Percentiles rank a stretch among this genome's conserved stretches.
Evolutionary conservation across 2,329 filamentous ascomycete genomes (phyloP).

Genomic region (Zymoseptoria ardabiliae): DNA sequence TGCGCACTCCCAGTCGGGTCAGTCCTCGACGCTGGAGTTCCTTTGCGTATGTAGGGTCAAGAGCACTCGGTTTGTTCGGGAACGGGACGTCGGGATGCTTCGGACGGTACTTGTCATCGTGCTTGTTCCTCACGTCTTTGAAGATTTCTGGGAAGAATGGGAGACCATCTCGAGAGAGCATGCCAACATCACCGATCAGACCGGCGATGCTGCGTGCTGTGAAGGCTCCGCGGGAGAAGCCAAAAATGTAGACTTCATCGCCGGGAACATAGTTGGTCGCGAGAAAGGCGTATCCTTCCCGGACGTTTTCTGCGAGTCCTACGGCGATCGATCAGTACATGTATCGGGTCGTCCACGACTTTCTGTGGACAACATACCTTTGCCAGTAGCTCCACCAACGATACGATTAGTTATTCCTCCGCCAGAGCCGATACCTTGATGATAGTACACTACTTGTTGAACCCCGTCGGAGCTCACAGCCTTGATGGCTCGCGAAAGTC

Average conservation of each 20-base stretch:
- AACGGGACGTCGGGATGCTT: slow-evolving; percentile 42
- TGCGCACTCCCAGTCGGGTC: slow-evolving; percentile 28
- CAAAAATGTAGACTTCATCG: slow-evolving; percentile 45
- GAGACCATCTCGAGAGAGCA: slow-evolving; percentile 42
- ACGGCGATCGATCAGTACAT: background rate
- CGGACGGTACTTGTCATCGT: slow-evolving; percentile 38
- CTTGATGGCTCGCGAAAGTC: slow-evolving; percentile 44
- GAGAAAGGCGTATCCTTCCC: slow-evolving; percentile 45
- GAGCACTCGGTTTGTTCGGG: slow-evolving; percentile 39
- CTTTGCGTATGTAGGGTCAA: slow-evolving; percentile 36
- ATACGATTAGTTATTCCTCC: slow-evolving; percentile 38
- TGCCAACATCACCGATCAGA: slow-evolving; percentile 38
- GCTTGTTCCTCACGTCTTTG: slow-evolving; percentile 38
- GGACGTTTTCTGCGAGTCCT: slow-evolving; percentile 41
- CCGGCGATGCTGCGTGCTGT: slow-evolving; percentile 41
- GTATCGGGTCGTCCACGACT: background rate
- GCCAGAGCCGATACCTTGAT: slow-evolving; percentile 41
- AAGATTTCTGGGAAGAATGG: slow-evolving; percentile 42
- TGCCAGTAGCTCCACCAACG: slow-evolving; percentile 3
- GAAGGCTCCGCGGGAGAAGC: slow-evolving; percentile 43
- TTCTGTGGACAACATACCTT: background rate
- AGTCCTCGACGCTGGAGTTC: slow-evolving; percentile 32
- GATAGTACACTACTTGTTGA: slow-evolving; percentile 46
- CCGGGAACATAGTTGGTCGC: slow-evolving; percentile 47
- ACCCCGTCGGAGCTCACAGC: slow-evolving; percentile 41